A percentile compares a stretch with the other conserved stretches of the same genome.
phyloP scores from a whole-genome alignment of 176 grass and related monocot genomes.

The Echinochloa phyllopogon region DNA sequence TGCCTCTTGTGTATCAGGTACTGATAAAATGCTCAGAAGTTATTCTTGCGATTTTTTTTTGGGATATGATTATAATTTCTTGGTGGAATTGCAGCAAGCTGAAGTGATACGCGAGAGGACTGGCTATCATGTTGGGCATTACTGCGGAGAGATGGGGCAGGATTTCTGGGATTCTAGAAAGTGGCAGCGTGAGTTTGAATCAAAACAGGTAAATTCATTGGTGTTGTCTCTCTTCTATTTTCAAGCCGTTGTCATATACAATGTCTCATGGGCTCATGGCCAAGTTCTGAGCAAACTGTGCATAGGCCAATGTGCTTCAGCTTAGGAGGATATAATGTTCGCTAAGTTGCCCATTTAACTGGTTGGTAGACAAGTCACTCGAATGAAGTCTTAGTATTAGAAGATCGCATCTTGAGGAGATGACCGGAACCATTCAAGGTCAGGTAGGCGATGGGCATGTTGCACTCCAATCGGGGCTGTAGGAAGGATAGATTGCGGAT shows the following conservation, averaged over 20 bases:
- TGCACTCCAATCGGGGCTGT: too few relatives aligned
- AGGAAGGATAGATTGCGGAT: too few relatives aligned
- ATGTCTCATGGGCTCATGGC: constrained; percentile 3
- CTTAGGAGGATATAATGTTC: not conserved
- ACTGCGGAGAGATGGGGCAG: constrained; percentile 97
- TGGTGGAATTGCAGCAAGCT: constrained; percentile 78
- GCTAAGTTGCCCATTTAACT: not conserved
- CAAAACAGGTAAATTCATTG: constrained; percentile 71
- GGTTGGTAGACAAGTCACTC: not conserved
- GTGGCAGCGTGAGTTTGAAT: constrained; percentile 98
- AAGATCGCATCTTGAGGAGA: not conserved
- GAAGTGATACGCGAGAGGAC: constrained; percentile 93
- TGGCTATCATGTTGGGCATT: constrained; percentile 85
- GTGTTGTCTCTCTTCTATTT: not conserved
- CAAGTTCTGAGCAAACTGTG: not conserved
- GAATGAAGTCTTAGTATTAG: not conserved
- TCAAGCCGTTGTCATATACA: not conserved
- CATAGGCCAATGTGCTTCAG: not conserved
- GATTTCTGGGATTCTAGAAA: constrained; percentile 98
- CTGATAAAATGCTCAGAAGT: constrained; percentile 16
- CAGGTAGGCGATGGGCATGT: too few relatives aligned
- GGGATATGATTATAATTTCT: constrained; percentile 22
- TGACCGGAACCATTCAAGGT: too few relatives aligned
- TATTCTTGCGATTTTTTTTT: constrained; percentile 18
- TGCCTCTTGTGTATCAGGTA: constrained; percentile 99